phyloP scores from a whole-genome alignment of 768 basidiomycete genomes.

The Podaxis sp. region DNA sequence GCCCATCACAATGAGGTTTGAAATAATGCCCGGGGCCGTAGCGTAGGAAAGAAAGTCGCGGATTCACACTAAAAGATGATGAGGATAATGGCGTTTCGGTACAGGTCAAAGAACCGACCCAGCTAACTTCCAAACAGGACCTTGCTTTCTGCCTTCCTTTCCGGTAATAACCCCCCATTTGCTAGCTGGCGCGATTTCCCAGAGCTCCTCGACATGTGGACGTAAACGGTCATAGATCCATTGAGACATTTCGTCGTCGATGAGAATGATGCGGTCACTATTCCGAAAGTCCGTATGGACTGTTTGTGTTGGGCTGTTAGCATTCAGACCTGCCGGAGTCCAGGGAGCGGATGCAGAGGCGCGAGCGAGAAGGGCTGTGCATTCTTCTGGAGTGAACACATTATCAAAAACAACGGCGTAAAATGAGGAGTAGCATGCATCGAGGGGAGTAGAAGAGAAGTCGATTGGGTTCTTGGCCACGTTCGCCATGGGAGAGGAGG shows the following conservation, averaged over 20 bases:
- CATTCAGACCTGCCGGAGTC: slow-evolving; percentile 33
- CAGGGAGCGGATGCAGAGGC: slow-evolving; percentile 30
- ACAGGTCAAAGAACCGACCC: slow-evolving; percentile 25
- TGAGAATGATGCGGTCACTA: slow-evolving; percentile 33
- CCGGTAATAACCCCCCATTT: slow-evolving; percentile 34
- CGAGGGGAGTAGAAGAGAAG: slow-evolving; percentile 31
- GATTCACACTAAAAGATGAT: slow-evolving; percentile 29
- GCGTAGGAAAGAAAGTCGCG: slow-evolving; percentile 41
- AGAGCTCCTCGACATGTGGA: slow-evolving; percentile 33
- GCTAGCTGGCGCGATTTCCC: slow-evolving; percentile 28
- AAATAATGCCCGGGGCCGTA: slow-evolving; percentile 45
- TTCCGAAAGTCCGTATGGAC: slow-evolving; percentile 35
- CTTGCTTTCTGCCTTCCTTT: slow-evolving; percentile 26
- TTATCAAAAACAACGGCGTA: slow-evolving; percentile 40
- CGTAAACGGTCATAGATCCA: slow-evolving; percentile 32
- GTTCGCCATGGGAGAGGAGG: background rate
- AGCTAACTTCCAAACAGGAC: slow-evolving; percentile 34
- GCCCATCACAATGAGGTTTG: slow-evolving; percentile 39
- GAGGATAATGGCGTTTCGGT: background rate
- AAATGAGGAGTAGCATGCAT: slow-evolving; percentile 28
- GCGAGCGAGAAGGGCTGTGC: slow-evolving; percentile 28
- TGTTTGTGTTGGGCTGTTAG: slow-evolving; percentile 20
- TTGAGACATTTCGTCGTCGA: slow-evolving; percentile 28
- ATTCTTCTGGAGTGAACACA: slow-evolving; percentile 37
- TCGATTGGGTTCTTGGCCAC: slow-evolving; percentile 22